Evolutionary conservation across 306 rosid species (phyloP), one percentile per base, ranked within the genome.

Genomic region (Phaseolus lunatus): DNA sequence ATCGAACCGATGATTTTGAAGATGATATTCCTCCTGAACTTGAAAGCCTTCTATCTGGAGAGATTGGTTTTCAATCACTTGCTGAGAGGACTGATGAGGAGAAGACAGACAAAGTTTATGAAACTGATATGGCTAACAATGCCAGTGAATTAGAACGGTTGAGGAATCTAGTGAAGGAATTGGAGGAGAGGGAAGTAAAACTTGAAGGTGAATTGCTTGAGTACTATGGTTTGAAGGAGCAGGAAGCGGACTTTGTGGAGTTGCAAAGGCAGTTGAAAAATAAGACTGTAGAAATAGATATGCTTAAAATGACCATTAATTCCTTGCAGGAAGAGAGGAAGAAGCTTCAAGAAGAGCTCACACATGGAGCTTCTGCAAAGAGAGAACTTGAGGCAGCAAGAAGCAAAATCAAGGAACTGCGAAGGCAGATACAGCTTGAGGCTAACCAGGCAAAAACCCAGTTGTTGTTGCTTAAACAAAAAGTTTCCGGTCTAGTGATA

Each of bases 111-210:
- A 78, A 13, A 61, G 80, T 84, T 16, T 84, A 89, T 75, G 96
- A 90, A 86, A 85, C 80, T 47, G 90, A 90, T 82, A 90, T 89
- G 87, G 89, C 83, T 33, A 85, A 78, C 72, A 86, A 89, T 73
- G 94, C 86, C 44, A 88, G 83, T 77, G 98, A 93, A 80, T 83
- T 89, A 72, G 92, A 87, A 43, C 76, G 79, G 75, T 58, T 89
- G 72, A 81, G 81, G 49, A 84, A 83, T 33, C 80, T 90, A 62
- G 96, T 90, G 41, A 89, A 65, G 84, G 96, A 93, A 82, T 82
- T 90, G 86, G 96, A 93, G 91, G 92, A 90, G 84, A 89, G 96
- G 83, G 96, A 89, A 85, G 91, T 85, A 84, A 90, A 82, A 68
- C 91, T 89, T 49, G 92, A 93, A 82, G 90, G 88, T 3, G 94